A percentile compares a stretch with the other conserved stretches of the same genome.
phyloP scores from a whole-genome alignment of 2,329 filamentous ascomycete genomes.

The Conoideocrella luteorostrata region DNA sequence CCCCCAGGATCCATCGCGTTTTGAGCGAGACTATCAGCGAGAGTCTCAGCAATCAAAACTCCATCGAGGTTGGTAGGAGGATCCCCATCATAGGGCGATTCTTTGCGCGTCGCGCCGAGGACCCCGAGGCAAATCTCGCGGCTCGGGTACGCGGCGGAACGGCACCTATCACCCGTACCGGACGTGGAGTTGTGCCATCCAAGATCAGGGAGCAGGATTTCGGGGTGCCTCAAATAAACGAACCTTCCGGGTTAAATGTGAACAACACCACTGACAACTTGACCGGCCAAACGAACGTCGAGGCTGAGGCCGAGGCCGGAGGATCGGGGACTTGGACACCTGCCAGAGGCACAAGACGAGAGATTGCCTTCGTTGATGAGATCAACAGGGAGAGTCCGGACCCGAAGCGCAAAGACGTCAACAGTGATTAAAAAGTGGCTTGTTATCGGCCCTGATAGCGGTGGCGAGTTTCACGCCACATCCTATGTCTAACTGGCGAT shows the following conservation, averaged over 20 bases:
- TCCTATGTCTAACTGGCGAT: too few species aligned
- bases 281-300: background rate
- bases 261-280: background rate
- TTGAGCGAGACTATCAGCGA: conserved; percentile 17
- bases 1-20: conserved; percentile 50
- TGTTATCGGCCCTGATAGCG: too few species aligned
- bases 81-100: conserved; percentile 1
- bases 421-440: too few species aligned
- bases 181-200: conserved; percentile 3
- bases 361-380: conserved; percentile 9
- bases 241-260: background rate
- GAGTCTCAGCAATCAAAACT: background rate
- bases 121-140: conserved; percentile 5
- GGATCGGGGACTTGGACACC: background rate
- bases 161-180: conserved; percentile 2
- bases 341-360: conserved; percentile 4
- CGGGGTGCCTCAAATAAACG: background rate
- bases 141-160: conserved; percentile 6
- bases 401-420: background rate
- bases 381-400: background rate
- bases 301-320: background rate
- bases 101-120: background rate
- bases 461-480: too few species aligned
- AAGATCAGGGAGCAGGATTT: conserved; percentile 1
- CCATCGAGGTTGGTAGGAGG: background rate